Evolutionary conservation across 805 yeast species (phyloP), one percentile per base, ranked within the genome.

Genomic region (Saccharomycopsis amapae): DNA sequence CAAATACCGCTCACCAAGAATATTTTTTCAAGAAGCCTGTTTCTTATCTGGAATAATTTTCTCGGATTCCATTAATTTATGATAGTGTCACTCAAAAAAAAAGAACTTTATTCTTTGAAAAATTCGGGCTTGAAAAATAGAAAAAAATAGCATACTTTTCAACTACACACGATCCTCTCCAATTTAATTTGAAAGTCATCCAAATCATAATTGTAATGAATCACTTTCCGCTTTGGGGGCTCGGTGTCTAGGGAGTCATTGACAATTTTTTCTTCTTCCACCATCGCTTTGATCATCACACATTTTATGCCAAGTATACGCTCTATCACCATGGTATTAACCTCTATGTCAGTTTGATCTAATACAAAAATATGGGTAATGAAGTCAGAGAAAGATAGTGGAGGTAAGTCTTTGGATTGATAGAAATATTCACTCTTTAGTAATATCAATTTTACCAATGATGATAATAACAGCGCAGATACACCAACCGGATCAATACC

Each of bases 281-380:
- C 49, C 61, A 3, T 56, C 52, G 52, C 18, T 5, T 57, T 55
- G 2, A 76, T 72, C 22, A 60, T 56, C 5, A 74, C 63, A 55
- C 85, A 76, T 25, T 55, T 52, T 18, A 82, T 65, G 0, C 81
- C 80, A 42, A 64, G 57, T 1, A 44, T 32, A 31, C 15, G 12
- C 28, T 63, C 62, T 23, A 81, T 61, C 2, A 53, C 52, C 0
- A 56, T 58, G n/a, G 57, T 53, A 48, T 79, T 76, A 17, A 81
- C 79, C 4, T 49, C 53, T 19, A 82, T 75, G 39, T 72, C 72
- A 17, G 79, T 68, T 20, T 68, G 58, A 22, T 66, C 63, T 60
- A 79, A 62, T 59, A 77, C 77, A 15, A 83, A 60, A 42, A 85
- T 58, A 61, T 84, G 87, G 1, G 88, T 80, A 2, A 85, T 69